Percentiles rank a stretch among this genome's conserved stretches.
Evolutionary conservation across 140 eudicot genomes (phyloP).

Genomic region (Erigeron philadelphicus): DNA sequence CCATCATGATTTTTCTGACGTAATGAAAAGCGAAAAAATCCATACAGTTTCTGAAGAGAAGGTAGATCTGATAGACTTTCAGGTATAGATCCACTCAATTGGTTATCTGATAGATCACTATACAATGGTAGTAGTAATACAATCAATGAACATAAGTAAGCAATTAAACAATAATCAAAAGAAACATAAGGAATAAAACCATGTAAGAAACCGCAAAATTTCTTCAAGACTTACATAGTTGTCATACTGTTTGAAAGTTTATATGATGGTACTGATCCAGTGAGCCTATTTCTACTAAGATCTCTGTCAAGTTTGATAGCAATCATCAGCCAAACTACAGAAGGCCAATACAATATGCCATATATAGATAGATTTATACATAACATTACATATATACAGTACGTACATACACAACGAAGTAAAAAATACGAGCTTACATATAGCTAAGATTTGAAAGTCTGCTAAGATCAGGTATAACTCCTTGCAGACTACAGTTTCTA

Average conservation of each 20-base stretch:
- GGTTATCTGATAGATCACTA: constrained; percentile 61
- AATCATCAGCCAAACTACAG: constrained; percentile 20
- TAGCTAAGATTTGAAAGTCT: constrained; percentile 45
- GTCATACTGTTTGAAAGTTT: constrained; percentile 52
- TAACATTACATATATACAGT: not conserved
- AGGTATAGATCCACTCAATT: constrained; percentile 58
- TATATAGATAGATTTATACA: not conserved
- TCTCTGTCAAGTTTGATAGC: constrained; percentile 42
- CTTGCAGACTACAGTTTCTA: constrained; percentile 81
- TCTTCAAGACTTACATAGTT: constrained; percentile 44
- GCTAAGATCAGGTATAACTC: constrained; percentile 71
- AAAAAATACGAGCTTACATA: constrained; percentile 44
- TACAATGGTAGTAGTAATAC: constrained; percentile 22
- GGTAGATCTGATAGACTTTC: constrained; percentile 56
- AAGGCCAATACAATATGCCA: constrained; percentile 3
- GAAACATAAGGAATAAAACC: not conserved
- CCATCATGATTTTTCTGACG: not conserved
- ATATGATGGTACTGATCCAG: constrained; percentile 55
- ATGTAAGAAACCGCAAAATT: not conserved
- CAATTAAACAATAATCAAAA: not conserved
- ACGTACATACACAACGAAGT: constrained; percentile 15
- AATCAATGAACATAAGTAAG: not conserved
- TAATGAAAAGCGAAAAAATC: constrained; percentile 9
- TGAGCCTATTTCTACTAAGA: constrained; percentile 57
- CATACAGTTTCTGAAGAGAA: constrained; percentile 63